phyloP scores from a whole-genome alignment of 208 protist species.

The Polymyxa betae region DNA sequence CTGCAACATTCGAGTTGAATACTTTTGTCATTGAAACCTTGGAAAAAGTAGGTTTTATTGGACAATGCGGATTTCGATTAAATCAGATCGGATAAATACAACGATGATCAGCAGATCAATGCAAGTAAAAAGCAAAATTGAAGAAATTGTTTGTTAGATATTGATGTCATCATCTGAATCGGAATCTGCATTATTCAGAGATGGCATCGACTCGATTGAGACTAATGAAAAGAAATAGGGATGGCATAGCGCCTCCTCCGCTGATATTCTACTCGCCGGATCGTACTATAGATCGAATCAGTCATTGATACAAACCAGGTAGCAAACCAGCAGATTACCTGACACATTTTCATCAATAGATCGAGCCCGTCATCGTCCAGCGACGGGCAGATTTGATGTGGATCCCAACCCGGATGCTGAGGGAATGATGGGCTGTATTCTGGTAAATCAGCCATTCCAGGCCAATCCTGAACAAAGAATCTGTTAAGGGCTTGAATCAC shows the following conservation, averaged over 20 bases:
- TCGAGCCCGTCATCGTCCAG: constrained; percentile 57
- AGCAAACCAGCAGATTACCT: background rate
- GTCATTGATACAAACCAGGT: background rate
- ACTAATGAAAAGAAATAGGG: no score
- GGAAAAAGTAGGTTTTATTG: no score
- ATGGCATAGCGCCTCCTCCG: constrained; percentile 78
- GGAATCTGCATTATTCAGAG: no score
- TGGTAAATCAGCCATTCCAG: constrained; percentile 86
- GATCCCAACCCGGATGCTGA: constrained; percentile 74
- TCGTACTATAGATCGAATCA: constrained; percentile 71
- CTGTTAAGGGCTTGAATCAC: background rate
- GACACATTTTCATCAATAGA: constrained; percentile 54
- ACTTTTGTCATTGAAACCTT: no score
- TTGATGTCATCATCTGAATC: no score
- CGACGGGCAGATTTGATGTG: constrained; percentile 54
- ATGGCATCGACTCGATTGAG: no score
- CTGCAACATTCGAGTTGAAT: no score
- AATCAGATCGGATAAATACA: no score
- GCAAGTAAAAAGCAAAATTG: no score
- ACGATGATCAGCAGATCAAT: no score
- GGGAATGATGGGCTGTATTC: constrained; percentile 92
- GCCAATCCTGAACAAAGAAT: constrained; percentile 76
- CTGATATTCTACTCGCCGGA: constrained; percentile 76
- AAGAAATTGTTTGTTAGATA: no score
- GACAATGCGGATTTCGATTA: no score